Evolutionary conservation across 129 eudicot genomes (phyloP).

Genomic region (Tanacetum coccineum): DNA sequence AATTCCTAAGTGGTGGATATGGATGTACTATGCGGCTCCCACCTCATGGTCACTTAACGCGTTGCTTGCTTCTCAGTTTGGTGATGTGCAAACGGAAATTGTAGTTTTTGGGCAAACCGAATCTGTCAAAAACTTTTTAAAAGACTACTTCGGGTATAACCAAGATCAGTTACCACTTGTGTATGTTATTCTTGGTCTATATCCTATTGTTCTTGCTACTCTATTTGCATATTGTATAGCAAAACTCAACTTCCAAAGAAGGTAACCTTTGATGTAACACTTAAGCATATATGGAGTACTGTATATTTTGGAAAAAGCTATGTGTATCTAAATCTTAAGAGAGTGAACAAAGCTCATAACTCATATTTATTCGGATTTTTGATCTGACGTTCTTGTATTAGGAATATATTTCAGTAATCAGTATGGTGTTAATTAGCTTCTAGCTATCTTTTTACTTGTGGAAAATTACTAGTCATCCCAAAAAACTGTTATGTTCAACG

Average conservation of each 20-base stretch:
- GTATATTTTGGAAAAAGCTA: too few species aligned
- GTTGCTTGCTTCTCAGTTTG: slow-evolving; percentile 60
- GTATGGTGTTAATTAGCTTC: too few species aligned
- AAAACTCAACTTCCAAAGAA: slow-evolving; percentile 69
- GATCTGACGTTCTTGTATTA: too few species aligned
- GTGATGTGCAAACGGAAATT: slow-evolving; percentile 42
- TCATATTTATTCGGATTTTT: not conserved
- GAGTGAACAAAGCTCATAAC: slow-evolving; percentile 1
- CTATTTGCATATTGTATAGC: slow-evolving; percentile 51
- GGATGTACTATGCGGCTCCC: slow-evolving; percentile 57
- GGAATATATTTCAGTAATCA: too few species aligned
- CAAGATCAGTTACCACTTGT: slow-evolving; percentile 49
- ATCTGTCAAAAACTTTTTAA: slow-evolving; percentile 39
- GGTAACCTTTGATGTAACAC: slow-evolving; percentile 28
- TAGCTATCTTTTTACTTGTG: too few species aligned
- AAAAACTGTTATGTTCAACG: too few species aligned
- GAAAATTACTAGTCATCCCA: too few species aligned
- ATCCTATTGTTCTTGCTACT: slow-evolving; percentile 56
- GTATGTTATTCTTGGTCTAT: slow-evolving; percentile 37
- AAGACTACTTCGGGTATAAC: slow-evolving; percentile 52
- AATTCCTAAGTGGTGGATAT: slow-evolving; percentile 76
- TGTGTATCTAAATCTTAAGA: slow-evolving; percentile 8
- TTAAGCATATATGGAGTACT: not conserved
- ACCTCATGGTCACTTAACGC: slow-evolving; percentile 69
- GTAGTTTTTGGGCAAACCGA: slow-evolving; percentile 41